phyloP scores from a whole-genome alignment of 192 early-diverging fungal species.

The Blastocladiella britannica region DNA sequence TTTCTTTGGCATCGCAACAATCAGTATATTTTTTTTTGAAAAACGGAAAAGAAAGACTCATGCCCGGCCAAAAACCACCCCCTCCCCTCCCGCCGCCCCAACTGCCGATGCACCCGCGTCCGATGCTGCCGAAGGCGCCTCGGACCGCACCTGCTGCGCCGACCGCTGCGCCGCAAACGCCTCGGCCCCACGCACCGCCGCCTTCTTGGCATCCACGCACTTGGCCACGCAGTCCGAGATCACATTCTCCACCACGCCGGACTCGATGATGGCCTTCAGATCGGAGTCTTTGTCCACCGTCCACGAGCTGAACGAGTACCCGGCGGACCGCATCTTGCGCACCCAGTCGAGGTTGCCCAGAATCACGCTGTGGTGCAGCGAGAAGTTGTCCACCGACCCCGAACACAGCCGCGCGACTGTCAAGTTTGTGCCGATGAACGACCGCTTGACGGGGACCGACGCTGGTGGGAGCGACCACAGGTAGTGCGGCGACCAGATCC shows the following conservation, averaged over 20 bases:
- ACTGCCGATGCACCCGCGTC: no score
- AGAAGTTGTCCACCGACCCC: background rate
- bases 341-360: background rate
- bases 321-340: background rate
- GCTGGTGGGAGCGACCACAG: background rate
- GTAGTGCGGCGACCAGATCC: background rate
- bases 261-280: background rate
- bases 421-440: background rate
- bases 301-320: background rate
- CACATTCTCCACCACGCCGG: background rate
- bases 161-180: no score
- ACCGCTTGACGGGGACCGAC: background rate
- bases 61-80: no score
- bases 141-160: no score
- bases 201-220: background rate
- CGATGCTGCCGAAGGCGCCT: no score
- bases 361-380: background rate
- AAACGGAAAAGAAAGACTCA: no score
- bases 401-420: background rate
- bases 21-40: no score
- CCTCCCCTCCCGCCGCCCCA: no score
- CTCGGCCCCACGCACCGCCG: no score
- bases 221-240: background rate
- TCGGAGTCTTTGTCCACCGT: background rate
- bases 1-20: no score